These are phyloP conservation scores for Diversispora epigaea DNA, from an alignment of 192 early-diverging fungal genomes.

Conservation along the genomic window DNA sequence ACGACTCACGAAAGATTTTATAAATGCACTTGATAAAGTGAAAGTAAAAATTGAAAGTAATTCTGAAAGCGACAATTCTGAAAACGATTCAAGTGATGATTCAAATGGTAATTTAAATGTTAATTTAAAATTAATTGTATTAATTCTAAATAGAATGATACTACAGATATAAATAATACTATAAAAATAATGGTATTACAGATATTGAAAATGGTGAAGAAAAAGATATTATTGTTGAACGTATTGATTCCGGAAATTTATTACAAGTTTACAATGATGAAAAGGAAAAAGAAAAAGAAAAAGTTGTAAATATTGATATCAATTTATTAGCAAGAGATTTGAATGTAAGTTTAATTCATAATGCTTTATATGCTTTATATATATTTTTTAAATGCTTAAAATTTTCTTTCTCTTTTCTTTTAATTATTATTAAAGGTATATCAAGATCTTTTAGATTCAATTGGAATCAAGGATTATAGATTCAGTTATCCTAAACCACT, in stretches of 20 bases:
- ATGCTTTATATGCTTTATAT: neutral
- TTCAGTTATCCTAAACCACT: conserved; percentile 37
- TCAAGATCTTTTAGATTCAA: conserved; percentile 44
- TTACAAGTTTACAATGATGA: neutral
- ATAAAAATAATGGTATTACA: too few species aligned
- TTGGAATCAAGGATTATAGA: conserved; percentile 43
- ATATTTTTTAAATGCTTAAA: neutral
- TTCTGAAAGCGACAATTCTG: neutral
- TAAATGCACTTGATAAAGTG: conserved; percentile 35
- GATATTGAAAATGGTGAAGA: neutral
- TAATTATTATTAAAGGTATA: conserved; percentile 32
- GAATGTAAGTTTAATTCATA: neutral
- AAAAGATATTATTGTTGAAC: conserved; percentile 7
- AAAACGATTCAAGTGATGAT: neutral
- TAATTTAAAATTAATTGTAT: too few species aligned
- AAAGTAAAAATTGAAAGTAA: too few species aligned
- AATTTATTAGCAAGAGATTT: neutral
- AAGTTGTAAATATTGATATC: conserved; percentile 4
- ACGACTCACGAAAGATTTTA: conserved; percentile 39
- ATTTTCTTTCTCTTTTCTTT: neutral
- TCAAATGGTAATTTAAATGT: neutral
- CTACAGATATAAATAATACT: too few species aligned
- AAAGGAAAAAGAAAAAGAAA: conserved; percentile 1
- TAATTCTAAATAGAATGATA: too few species aligned
- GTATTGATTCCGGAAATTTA: neutral